Evolutionary conservation across 2,329 filamentous ascomycete species (phyloP), one percentile per base, ranked within the genome.

Genomic region (Chaetomium strumarium): DNA sequence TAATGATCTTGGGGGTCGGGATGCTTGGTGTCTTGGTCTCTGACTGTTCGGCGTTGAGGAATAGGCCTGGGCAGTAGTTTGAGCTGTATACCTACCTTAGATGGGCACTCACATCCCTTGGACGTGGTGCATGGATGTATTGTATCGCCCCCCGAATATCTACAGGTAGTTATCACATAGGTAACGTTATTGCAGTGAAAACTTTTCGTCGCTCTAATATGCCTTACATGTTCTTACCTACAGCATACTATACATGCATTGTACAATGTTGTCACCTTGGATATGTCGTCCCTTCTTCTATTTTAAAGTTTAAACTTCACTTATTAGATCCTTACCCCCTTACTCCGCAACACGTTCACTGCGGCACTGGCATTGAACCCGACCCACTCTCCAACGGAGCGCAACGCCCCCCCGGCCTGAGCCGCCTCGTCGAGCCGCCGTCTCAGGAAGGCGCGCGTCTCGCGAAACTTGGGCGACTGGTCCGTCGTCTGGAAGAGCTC

Each of bases 401-500:
- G 76, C 19, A 88, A 64, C 11, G 83, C 77, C 19, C 77, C 75
- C 3, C 85, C 84, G 3, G 90, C 59, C 4, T 73, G 78, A 60
- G 79, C 76, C 31, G 80, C 74, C 71, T 95, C 91, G 54, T 82
- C 76, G 51, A 95, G 71, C 56, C 92, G 79, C 40, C 90, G 78
- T 51, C 85, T 79, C 49, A 97, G 72, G 67, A 97, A 99, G 10
- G 81, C 77, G 59, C 84, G 84, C 3, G 93, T 97, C 57, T 91
- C 88, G 10, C 65, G 67, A 63, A 88, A 93, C n/a, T 80, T 81
- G 0, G 78, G 72, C 4, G 85, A 90, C 55, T 75, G 77, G 69
- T 97, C 93, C 54, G 86, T 90, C 19, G 90, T 96, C 90, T 97
- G 96, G 71, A 91, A 95, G 5, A 96, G 75, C 71, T 99, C 93